Percentiles rank a stretch among this genome's conserved stretches.
phyloP scores from a whole-genome alignment of 257 asterid genomes.

The Solanum corneliomulleri region DNA sequence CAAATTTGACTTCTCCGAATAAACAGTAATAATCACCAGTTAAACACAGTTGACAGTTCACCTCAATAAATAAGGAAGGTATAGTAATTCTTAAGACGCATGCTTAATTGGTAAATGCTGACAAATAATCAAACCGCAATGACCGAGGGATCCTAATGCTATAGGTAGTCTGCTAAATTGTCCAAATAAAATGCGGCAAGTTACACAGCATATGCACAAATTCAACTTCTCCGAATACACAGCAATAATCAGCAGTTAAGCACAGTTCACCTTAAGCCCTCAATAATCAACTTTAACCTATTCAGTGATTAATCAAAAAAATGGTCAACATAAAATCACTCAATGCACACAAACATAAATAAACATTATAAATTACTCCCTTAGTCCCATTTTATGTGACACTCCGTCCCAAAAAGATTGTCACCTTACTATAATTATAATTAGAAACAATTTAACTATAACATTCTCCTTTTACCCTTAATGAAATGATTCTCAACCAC shows the following conservation, averaged over 20 bases:
- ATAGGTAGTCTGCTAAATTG: neutral
- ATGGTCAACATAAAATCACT: neutral
- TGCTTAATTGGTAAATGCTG: neutral
- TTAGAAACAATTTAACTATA: neutral
- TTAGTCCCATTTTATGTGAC: neutral
- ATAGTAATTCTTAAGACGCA: neutral
- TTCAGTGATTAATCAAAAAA: neutral
- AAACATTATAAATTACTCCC: neutral
- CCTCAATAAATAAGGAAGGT: neutral
- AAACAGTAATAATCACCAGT: neutral
- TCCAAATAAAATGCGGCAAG: neutral
- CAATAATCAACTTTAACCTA: neutral
- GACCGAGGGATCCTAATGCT: neutral
- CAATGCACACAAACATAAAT: neutral
- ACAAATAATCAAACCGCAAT: neutral
- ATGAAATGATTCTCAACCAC: no score
- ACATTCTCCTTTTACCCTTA: no score
- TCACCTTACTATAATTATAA: neutral
- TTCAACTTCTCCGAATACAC: neutral
- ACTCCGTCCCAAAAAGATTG: neutral
- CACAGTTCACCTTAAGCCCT: neutral
- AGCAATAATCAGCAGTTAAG: neutral
- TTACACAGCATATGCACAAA: neutral
- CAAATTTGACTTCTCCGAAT: neutral
- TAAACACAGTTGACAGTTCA: neutral